Base-by-base conservation (phyloP, 1,284 basidiomycete species). In the Sparassis latifolia region DNA sequence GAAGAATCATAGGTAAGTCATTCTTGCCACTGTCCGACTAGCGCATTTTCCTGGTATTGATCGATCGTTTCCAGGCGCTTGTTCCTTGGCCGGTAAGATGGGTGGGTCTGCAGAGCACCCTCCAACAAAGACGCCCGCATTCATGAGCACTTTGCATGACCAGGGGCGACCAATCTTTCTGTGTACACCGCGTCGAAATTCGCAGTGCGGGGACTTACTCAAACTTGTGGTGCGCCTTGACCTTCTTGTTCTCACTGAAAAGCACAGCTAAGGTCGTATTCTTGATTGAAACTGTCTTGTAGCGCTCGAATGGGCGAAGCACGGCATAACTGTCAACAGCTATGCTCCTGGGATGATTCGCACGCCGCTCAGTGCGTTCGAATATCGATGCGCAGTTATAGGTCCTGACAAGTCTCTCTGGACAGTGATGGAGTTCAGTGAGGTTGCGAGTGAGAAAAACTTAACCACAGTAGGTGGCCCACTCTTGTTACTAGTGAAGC, bases 151-250 rank as follows among this genome's bases (percentile, higher is more conserved):
- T 42, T 27, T 27, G 20, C 20, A 20, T 20, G 20, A 20, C 9
- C 42, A 52, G 51, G 43, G 5, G 38, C 37, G 2, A 49, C 43
- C 5, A 53, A 42, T 37, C 32, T 53, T 1, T 27, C 48, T 20
- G 55, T 52, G 20, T 61, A 58, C 52, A 51, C 51, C 51, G 48
- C 42, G 29, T 61, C 60, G 10, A 67, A 67, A 49, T 66, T 65
- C 43, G 64, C 63, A n/a, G 61, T 67, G 4, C 49, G 62, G 42
- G 59, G 60, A 2, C 46, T 66, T 27, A 66, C 63, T 41, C 63
- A 66, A 52, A 51, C 54, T n/a, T 55, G 56, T 12, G 56, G 58
- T 59, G 32, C 35, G 57, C 38, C 27, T 27, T 10, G 3, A 20
- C 35, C n/a, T 7, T 7, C 35, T 38, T 7, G 35, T 20, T 20